Conservation (phyloP, 371 early-diverging fungal genomes). For the Conidiobolus incongruus region DNA sequence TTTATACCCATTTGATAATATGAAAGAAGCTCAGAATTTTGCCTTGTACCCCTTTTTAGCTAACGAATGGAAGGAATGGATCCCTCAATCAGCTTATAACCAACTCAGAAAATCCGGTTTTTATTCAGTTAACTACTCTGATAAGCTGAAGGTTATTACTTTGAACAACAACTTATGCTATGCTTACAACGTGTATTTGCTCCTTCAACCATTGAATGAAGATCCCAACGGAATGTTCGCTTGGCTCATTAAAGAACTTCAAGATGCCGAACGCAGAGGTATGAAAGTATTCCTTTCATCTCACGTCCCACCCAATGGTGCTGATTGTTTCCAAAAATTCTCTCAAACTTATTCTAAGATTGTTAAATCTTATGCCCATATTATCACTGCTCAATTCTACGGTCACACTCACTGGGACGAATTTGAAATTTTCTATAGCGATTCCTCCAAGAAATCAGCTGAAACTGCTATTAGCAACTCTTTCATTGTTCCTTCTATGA, state of each 20-base stretch:
- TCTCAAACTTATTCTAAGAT: conserved; percentile 2
- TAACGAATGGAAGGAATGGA: conserved; percentile 8
- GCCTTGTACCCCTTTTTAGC: conserved; percentile 1
- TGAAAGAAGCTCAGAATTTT: background rate
- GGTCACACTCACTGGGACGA: conserved; percentile 8
- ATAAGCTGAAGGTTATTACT: conserved; percentile 5
- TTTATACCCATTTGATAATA: conserved; percentile 5
- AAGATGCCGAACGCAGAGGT: conserved; percentile 5
- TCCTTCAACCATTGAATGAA: background rate
- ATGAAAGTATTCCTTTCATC: conserved; percentile 5
- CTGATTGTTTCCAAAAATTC: conserved; percentile 3
- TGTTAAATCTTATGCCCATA: conserved; percentile 3
- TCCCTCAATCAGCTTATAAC: background rate
- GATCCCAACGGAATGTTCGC: conserved; percentile 7
- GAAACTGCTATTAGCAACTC: conserved; percentile 2
- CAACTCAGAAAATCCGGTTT: conserved; percentile 4
- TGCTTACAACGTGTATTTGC: background rate
- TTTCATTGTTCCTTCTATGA: conserved; percentile 7
- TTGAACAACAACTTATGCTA: conserved; percentile 7
- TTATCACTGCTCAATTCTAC: conserved; percentile 7
- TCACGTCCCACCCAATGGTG: conserved; percentile 1
- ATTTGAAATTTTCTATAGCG: conserved; percentile 5
- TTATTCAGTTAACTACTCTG: conserved; percentile 5
- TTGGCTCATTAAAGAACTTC: conserved; percentile 6
- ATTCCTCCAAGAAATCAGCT: background rate